Base-by-base conservation (phyloP, 73 alveolate species). In the Paramecium primaurelia region DNA sequence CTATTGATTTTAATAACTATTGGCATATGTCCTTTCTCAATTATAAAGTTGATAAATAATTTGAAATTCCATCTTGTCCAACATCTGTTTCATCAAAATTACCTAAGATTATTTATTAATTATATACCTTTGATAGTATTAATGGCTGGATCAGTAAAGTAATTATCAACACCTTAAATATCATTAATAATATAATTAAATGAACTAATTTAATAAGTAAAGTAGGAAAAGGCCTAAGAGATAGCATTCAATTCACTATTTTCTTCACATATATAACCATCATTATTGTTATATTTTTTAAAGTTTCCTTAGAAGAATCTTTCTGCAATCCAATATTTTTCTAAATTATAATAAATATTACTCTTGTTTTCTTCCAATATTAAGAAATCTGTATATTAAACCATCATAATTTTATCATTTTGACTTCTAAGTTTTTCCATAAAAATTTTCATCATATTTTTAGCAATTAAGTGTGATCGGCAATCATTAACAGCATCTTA, bases 61-160 rank as follows among this genome's bases (percentile, higher is more conserved):
- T 80, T 25, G 44, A 20, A 0, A 80, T 80, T 6, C 91, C 91
- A 11, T 80, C 91, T 47, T 42, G 77, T 80, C 91, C 91, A 28
- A 40, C 58, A 80, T 80, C 91, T 44, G 91, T 80, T 49, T 80
- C 91, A 28, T 80, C 91, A 80, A 80, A 80, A 26, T 49, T 28
- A 38, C 91, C 91, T 49, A 80, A 28, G 6, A 5, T 12, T 16
- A 73, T 11, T 25, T 4, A 2, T 11, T 36, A 12, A 73, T 18
- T 28, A 16, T 36, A 12, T 73, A 73, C 91, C 91, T 80, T 80
- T 47, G 2, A 8, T 10, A n/a, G 91, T 80, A 49, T 49, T 45
- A 11, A 80, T 80, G 9, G 91, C 91, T 45, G 91, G 91, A 80
- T 80, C 91, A n/a, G 91, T 80, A 37, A 80, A 80, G 8, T 45